A percentile compares a stretch with the other conserved stretches of the same genome.
These are phyloP conservation scores for Helenozyma baotianmanensis DNA, from an alignment of 805 yeast genomes.

Conservation along the genomic window DNA sequence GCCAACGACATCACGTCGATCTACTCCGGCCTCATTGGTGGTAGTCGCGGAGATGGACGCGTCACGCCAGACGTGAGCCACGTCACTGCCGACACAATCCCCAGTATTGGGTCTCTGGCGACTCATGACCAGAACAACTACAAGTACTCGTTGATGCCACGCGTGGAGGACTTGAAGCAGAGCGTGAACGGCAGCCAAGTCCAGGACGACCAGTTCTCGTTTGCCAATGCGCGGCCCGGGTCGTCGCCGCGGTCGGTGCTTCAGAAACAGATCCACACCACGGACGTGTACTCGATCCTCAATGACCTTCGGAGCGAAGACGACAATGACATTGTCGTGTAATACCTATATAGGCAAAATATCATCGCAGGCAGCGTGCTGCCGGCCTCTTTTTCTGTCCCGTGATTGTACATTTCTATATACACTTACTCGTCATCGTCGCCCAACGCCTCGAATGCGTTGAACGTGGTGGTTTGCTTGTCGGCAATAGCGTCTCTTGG, in stretches of 20 bases:
- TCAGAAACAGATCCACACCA: conserved; percentile 25
- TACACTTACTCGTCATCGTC: conserved; percentile 40
- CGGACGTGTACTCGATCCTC: conserved; percentile 32
- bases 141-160: conserved; percentile 6
- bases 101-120: not conserved
- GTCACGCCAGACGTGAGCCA: conserved; percentile 12
- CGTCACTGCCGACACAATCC: conserved; percentile 8
- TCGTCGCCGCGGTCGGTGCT: conserved; percentile 24
- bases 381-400: too few relatives aligned
- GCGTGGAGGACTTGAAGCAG: conserved; percentile 14
- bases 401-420: conserved; percentile 4
- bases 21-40: conserved; percentile 27
- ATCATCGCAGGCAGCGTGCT: too few relatives aligned
- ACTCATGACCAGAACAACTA: not conserved
- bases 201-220: conserved; percentile 2
- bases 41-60: conserved; percentile 4
- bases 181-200: conserved; percentile 8
- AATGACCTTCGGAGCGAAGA: conserved; percentile 33
- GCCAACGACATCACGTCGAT: conserved; percentile 38
- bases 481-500: conserved; percentile 68
- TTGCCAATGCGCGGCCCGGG: not conserved
- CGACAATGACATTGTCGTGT: conserved; percentile 19
- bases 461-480: conserved; percentile 61
- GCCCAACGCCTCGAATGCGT: conserved; percentile 78
- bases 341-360: too few relatives aligned